phyloP scores from a whole-genome alignment of 441 rosid species.

The Erodium moschatum region DNA sequence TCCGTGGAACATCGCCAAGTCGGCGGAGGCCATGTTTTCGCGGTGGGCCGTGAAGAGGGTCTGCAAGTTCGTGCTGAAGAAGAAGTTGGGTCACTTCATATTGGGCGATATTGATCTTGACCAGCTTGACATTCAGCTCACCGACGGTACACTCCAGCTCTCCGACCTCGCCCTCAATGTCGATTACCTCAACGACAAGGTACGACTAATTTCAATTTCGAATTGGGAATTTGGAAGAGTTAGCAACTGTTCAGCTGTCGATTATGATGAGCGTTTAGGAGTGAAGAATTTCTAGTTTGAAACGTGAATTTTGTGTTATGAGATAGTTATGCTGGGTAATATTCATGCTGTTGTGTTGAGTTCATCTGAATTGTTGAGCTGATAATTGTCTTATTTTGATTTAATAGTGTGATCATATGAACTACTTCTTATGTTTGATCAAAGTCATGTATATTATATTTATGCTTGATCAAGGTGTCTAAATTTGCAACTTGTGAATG shows the following conservation, averaged over 20 bases:
- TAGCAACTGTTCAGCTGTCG: constrained; percentile 38
- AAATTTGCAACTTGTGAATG: constrained; percentile 16
- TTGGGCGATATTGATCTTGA: constrained; percentile 87
- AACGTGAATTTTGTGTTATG: background rate
- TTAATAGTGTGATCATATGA: background rate
- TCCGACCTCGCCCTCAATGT: constrained; percentile 82
- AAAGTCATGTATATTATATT: constrained; percentile 1
- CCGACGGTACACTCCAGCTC: constrained; percentile 69
- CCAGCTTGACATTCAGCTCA: constrained; percentile 91
- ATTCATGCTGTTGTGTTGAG: too few species aligned
- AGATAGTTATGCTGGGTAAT: background rate
- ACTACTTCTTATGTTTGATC: constrained; percentile 2
- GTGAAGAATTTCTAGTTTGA: background rate
- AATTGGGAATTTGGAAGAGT: background rate
- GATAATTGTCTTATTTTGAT: background rate
- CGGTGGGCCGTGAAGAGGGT: constrained; percentile 88
- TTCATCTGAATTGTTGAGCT: background rate
- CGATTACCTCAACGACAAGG: constrained; percentile 76
- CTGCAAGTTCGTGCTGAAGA: constrained; percentile 77
- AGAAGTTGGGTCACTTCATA: constrained; percentile 76
- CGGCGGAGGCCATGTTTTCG: constrained; percentile 71
- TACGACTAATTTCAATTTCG: constrained; percentile 13
- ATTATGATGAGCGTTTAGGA: background rate
- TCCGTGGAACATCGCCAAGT: constrained; percentile 72
- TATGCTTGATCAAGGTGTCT: background rate